These are phyloP conservation scores for Pythium phragmitis DNA, from an alignment of 352 stramenopile genomes.

Conservation along the genomic window DNA sequence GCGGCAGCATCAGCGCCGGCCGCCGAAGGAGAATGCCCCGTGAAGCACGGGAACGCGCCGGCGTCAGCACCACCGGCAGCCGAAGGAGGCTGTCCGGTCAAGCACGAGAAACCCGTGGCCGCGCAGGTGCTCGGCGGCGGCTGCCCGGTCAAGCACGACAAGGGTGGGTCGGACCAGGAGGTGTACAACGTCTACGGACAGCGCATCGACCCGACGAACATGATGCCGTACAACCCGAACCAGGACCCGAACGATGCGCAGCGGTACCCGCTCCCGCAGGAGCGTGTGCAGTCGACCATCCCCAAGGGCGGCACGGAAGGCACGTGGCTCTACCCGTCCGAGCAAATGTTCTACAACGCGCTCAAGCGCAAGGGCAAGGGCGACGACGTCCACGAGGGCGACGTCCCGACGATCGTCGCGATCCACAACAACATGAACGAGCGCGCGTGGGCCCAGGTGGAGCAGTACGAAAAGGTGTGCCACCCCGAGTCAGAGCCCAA, in stretches of 20 bases:
- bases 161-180: conserved; percentile 34
- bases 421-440: conserved; percentile 99
- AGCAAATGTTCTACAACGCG: conserved; percentile 99
- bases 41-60: conserved; percentile 38
- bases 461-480: conserved; percentile 96
- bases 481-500: conserved; percentile 82
- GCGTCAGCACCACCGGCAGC: conserved; percentile 24
- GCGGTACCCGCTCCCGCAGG: conserved; percentile 87
- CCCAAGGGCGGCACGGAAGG: conserved; percentile 93
- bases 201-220: conserved; percentile 96
- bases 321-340: conserved; percentile 98
- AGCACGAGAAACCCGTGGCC: conserved; percentile 31
- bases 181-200: conserved; percentile 98
- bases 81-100: conserved; percentile 49
- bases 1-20: conserved; percentile 3
- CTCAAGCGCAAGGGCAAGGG: conserved; percentile 97
- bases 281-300: conserved; percentile 95
- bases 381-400: conserved; percentile 93
- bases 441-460: conserved; percentile 95
- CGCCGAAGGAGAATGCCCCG: conserved; percentile 53
- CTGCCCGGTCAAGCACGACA: conserved; percentile 75
- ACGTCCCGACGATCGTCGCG: conserved; percentile 95
- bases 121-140: conserved; percentile 30
- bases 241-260: conserved; percentile 92
- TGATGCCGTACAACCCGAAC: conserved; percentile 97